Conservation (phyloP, 108 stramenopile species). For the Seminavis robusta region DNA sequence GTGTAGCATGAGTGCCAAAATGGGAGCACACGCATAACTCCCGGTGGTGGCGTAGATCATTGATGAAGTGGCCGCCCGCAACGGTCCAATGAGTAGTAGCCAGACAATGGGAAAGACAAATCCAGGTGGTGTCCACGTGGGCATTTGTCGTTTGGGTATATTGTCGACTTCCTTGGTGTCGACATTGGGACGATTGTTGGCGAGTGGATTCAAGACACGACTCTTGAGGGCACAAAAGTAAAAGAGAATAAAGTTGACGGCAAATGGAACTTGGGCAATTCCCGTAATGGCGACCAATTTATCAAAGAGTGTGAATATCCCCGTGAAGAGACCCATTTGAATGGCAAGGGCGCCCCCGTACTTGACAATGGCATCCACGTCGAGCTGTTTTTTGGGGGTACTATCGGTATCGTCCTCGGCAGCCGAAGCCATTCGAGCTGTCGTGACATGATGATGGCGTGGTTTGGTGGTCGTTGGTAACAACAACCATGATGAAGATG, state of each 20-base stretch:
- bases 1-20: slow-evolving; percentile 77
- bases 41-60: slow-evolving; percentile 47
- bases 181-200: slow-evolving; percentile 38
- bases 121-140: slow-evolving; percentile 87
- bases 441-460: background rate
- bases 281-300: background rate
- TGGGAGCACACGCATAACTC: slow-evolving; percentile 30
- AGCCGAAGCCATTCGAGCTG: background rate
- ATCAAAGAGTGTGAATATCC: slow-evolving; percentile 32
- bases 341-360: slow-evolving; percentile 32
- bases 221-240: slow-evolving; percentile 46
- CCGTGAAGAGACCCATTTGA: slow-evolving; percentile 37
- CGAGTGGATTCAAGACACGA: slow-evolving; percentile 51
- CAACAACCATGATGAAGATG: no score
- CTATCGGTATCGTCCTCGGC: no score
- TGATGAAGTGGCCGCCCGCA: slow-evolving; percentile 71
- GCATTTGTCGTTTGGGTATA: slow-evolving; percentile 51
- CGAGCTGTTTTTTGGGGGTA: slow-evolving; percentile 7
- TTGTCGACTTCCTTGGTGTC: slow-evolving; percentile 26
- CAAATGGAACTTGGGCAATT: slow-evolving; percentile 24
- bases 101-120: slow-evolving; percentile 92
- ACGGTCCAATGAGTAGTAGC: slow-evolving; percentile 81
- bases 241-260: slow-evolving; percentile 25
- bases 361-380: slow-evolving; percentile 35
- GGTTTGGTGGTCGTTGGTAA: no score